phyloP scores from a whole-genome alignment of 2,329 filamentous ascomycete genomes.

The Colletotrichum incanum region DNA sequence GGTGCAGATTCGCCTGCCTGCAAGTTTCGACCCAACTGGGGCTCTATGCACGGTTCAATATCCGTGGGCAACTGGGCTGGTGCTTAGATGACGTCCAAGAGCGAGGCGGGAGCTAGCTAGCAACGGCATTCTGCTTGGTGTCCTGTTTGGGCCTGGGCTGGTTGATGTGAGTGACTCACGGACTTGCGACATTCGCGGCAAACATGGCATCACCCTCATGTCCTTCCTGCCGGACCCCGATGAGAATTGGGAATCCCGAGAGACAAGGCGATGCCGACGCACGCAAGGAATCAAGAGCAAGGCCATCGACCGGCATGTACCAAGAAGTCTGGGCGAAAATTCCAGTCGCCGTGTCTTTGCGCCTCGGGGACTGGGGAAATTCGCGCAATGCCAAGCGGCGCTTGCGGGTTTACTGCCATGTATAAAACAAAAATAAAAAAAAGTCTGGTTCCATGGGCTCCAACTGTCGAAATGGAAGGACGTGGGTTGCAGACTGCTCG shows the following conservation, averaged over 20 bases:
- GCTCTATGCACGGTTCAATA: background rate
- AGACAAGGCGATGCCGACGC: background rate
- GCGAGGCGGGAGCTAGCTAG: background rate
- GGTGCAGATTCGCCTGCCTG: background rate
- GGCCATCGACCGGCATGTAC: background rate
- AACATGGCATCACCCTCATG: background rate
- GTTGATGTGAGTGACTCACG: background rate
- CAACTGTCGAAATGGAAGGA: background rate
- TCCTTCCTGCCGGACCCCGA: background rate
- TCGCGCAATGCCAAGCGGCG: constrained; percentile 6
- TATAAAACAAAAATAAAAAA: background rate
- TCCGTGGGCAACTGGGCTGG: background rate
- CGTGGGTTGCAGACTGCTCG: background rate
- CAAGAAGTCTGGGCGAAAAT: background rate
- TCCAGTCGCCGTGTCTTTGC: background rate
- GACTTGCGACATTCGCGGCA: background rate
- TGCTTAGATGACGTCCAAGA: background rate
- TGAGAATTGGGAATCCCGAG: background rate
- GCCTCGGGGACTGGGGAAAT: background rate
- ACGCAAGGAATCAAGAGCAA: background rate
- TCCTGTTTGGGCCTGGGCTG: background rate
- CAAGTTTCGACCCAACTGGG: background rate
- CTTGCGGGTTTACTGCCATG: background rate
- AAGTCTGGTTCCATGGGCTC: background rate
- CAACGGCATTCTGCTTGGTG: background rate